Evolutionary conservation across 2,329 filamentous ascomycete genomes (phyloP).

Genomic region (Neonectria coccinea): DNA sequence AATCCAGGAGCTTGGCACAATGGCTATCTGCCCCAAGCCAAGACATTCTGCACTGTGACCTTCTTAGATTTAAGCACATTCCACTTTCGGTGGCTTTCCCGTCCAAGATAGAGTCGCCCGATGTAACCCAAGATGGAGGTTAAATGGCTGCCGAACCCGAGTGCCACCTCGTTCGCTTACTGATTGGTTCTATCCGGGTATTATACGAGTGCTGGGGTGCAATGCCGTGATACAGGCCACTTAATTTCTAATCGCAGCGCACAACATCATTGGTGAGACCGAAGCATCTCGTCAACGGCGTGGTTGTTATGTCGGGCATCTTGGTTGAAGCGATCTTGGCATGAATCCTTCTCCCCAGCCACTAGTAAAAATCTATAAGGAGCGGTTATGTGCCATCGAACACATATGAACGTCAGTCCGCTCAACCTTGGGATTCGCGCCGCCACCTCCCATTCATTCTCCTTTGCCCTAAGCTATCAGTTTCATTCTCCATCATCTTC

Average conservation of each 20-base stretch:
- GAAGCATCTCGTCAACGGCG: background rate
- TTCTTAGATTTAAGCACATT: conserved; percentile 13
- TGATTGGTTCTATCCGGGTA: conserved; percentile 22
- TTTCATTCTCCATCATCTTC: background rate
- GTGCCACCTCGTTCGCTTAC: background rate
- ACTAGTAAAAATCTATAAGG: background rate
- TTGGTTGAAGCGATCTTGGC: background rate
- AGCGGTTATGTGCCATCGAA: background rate
- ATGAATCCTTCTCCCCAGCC: background rate
- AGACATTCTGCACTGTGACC: conserved; percentile 3
- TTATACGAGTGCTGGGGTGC: conserved; percentile 3
- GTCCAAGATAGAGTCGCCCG: conserved; percentile 12
- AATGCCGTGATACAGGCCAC: conserved; percentile 1
- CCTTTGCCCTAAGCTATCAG: too few species aligned
- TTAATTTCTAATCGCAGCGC: conserved; percentile 3
- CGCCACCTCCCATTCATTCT: background rate
- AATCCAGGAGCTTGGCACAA: conserved; percentile 19
- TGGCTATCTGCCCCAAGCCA: conserved; percentile 1
- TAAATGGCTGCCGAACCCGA: background rate
- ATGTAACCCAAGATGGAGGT: conserved; percentile 7
- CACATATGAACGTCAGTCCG: background rate
- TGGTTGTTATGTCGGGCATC: too few species aligned
- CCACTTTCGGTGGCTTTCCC: conserved; percentile 11
- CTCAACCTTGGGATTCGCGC: background rate
- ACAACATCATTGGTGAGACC: background rate